These are phyloP conservation scores for Myochromella boudieri DNA, from an alignment of 768 basidiomycete genomes.

Conservation along the genomic window DNA sequence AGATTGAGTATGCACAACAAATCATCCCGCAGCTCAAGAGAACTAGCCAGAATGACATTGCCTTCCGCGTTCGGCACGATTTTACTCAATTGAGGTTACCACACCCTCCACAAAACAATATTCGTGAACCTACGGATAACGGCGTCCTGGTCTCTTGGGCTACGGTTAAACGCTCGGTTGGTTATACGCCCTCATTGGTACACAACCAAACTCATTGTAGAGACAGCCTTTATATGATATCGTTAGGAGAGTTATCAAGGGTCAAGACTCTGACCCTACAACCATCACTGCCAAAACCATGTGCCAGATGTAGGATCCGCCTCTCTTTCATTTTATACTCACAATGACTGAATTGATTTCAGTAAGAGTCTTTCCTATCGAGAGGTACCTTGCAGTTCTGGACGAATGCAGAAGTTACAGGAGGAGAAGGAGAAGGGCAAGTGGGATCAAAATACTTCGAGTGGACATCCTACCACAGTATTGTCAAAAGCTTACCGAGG, in stretches of 20 bases:
- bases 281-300: background rate
- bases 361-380: conserved; percentile 1
- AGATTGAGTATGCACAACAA: conserved; percentile 4
- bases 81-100: conserved; percentile 9
- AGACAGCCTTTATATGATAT: conserved; percentile 1
- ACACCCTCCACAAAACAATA: conserved; percentile 12
- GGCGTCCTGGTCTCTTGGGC: conserved; percentile 9
- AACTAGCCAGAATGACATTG: conserved; percentile 1
- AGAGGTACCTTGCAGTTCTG: background rate
- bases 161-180: background rate
- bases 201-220: background rate
- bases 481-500: too few species aligned
- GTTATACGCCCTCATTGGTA: background rate
- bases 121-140: background rate
- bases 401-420: background rate
- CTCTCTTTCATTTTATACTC: background rate
- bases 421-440: background rate
- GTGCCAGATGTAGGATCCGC: conserved; percentile 2
- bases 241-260: background rate
- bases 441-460: too few species aligned
- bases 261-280: background rate
- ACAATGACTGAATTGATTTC: background rate
- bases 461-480: too few species aligned
- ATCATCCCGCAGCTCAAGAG: background rate
- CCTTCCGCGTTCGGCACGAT: conserved; percentile 1